Evolutionary conservation across 306 rosid species (phyloP).

Genomic region (Begonia loranthoides): DNA sequence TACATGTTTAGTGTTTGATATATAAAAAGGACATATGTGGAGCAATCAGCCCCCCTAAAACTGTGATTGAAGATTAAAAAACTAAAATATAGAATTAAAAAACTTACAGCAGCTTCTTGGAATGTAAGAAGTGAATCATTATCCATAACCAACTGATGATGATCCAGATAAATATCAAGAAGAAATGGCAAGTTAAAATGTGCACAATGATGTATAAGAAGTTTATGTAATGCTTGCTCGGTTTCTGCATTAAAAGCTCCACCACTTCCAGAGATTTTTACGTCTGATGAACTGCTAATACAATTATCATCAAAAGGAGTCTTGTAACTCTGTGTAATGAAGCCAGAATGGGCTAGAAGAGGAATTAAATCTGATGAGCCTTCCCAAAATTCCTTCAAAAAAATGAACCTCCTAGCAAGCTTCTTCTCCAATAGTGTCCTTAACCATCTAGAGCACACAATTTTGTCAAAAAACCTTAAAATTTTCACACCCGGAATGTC

Average conservation of each 20-base stretch:
- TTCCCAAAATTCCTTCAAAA: constrained; percentile 84
- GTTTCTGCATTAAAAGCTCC: constrained; percentile 19
- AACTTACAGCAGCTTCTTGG: constrained; percentile 82
- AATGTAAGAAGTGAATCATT: constrained; percentile 46
- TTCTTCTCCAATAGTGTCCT: constrained; percentile 66
- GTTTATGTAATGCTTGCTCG: constrained; percentile 54
- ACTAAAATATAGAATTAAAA: neutral
- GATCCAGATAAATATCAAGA: constrained; percentile 85
- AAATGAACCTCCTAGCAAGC: constrained; percentile 59
- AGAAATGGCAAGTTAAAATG: constrained; percentile 65
- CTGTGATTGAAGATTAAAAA: too few relatives aligned
- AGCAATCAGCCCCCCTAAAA: too few relatives aligned
- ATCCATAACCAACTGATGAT: constrained; percentile 42
- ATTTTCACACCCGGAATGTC: constrained; percentile 59
- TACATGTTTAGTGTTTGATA: too few relatives aligned
- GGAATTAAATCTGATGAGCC: constrained; percentile 56
- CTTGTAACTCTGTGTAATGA: constrained; percentile 28
- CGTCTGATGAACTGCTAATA: constrained; percentile 26
- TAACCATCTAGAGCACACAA: constrained; percentile 58
- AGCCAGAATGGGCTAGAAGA: constrained; percentile 76
- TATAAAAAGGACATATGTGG: too few relatives aligned
- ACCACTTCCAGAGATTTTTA: constrained; percentile 15
- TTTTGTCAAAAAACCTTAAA: constrained; percentile 39
- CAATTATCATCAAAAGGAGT: constrained; percentile 25
- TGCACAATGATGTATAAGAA: constrained; percentile 58